Evolutionary conservation across 2,329 filamentous ascomycete genomes (phyloP), one percentile per base, ranked within the genome.

Genomic region (Penicillium aurantiogriseum): DNA sequence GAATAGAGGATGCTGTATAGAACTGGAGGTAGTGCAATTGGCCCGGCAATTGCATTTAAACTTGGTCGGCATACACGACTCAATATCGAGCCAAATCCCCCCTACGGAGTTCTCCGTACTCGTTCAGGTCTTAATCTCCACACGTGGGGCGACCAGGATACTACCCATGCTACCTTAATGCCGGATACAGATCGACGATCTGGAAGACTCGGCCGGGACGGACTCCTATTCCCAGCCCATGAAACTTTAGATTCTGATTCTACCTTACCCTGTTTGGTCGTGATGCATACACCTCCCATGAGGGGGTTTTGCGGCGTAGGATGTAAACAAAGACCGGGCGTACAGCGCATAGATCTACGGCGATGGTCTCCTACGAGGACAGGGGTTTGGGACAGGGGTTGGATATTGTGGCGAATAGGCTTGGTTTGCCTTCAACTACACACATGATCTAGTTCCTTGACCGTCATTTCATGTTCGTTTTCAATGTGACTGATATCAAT

Each of bases 271-370:
- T 25, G 36, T 51, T 44, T 36, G 10, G 52, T 50, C 29, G 17
- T 5, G 6, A 35, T 36, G 38, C 46, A 43, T 43, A 35, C 17
- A 33, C 6, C 8, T 17, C 29, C 10, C 21, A 27, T 43, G 10
- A 43, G 11, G 13, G 29, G 29, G 29, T 4, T 36, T n/a, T 25
- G 21, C 44, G 46, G 53, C 38, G 53, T 8, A 38, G 38, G 38
- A 38, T 7, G 39, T 29, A 44, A 51, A 56, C 53, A 56, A 56
- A 44, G 44, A 55, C 9, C 7, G 19, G n/a, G 17, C 15, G 36
- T 21, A 42, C 13, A 31, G 31, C 29, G 17, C 29, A 31, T 19
- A 21, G 38, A 55, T 55, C 29, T 36, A 46, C 4, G 13, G 46
- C 13, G 31, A 40, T 36, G 23, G 15, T 23, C 44, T 40, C 17